These are phyloP conservation scores for Letharia columbiana DNA, from an alignment of 495 filamentous ascomycete species.

Conservation along the genomic window DNA sequence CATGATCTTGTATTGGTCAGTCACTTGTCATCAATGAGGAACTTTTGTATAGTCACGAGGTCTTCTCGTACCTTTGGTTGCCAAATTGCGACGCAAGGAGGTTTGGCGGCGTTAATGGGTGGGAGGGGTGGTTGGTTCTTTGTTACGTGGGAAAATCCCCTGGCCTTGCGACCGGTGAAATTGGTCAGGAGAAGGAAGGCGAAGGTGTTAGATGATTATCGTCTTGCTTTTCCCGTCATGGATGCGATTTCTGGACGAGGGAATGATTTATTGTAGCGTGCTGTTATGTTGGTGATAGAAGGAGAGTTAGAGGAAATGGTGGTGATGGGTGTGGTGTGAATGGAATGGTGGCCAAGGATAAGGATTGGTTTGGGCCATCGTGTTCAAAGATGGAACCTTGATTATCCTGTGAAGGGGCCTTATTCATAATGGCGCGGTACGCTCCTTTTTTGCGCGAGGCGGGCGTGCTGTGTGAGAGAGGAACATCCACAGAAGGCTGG, in stretches of 20 bases:
- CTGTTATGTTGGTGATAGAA: conserved; percentile 10
- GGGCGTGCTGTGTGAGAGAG: neutral
- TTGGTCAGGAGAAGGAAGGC: neutral
- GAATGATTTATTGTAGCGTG: conserved; percentile 6
- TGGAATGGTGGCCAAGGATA: conserved; percentile 4
- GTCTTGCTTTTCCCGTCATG: neutral
- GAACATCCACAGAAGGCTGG: neutral
- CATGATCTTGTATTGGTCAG: conserved; percentile 19
- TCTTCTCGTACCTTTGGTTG: conserved; percentile 2
- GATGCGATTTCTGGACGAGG: neutral
- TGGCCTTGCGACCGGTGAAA: conserved; percentile 11
- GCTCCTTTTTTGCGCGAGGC: conserved; percentile 3
- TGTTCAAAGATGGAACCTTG: conserved; percentile 13
- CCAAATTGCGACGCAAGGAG: conserved; percentile 4
- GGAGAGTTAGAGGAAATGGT: conserved; percentile 9
- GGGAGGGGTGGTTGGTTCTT: neutral
- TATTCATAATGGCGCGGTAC: conserved; percentile 8
- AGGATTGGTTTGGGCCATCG: conserved; percentile 7
- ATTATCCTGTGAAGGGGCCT: conserved; percentile 15
- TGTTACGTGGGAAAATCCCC: neutral
- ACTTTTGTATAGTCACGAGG: neutral
- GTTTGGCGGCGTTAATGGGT: neutral
- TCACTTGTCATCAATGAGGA: neutral
- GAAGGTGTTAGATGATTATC: neutral
- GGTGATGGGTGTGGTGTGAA: conserved; percentile 16